Percentiles rank a stretch among this genome's conserved stretches.
Conservation (phyloP, 345 rosid species). For the Rhodamnia argentea region DNA sequence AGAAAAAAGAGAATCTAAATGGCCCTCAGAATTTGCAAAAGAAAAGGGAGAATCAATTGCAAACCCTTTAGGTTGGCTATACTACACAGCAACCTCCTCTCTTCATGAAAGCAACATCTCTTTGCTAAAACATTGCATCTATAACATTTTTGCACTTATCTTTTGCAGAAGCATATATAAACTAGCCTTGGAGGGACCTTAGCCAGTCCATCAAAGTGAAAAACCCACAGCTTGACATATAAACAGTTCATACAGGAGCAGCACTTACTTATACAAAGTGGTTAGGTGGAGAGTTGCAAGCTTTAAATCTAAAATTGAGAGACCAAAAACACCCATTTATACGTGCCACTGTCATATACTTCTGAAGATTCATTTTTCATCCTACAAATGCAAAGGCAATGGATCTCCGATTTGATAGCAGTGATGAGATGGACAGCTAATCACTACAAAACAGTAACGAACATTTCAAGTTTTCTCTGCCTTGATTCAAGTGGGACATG, state of each 20-base stretch:
- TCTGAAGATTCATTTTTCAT: background rate
- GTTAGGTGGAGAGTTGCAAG: background rate
- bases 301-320: background rate
- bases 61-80: background rate
- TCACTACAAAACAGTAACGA: background rate
- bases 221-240: background rate
- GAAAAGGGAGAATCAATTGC: background rate
- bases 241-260: background rate
- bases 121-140: background rate
- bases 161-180: background rate
- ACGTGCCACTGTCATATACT: background rate
- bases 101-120: background rate
- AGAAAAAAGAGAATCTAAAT: background rate
- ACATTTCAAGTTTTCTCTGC: background rate
- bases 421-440: background rate
- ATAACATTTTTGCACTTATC: background rate
- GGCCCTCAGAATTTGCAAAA: background rate
- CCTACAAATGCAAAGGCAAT: background rate
- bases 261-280: background rate
- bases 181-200: background rate
- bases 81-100: background rate
- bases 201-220: background rate
- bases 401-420: background rate
- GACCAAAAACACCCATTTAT: background rate
- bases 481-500: background rate